A percentile compares a stretch with the other conserved stretches of the same genome.
Conservation (phyloP, 352 stramenopile species). For the Albugo laibachii region DNA sequence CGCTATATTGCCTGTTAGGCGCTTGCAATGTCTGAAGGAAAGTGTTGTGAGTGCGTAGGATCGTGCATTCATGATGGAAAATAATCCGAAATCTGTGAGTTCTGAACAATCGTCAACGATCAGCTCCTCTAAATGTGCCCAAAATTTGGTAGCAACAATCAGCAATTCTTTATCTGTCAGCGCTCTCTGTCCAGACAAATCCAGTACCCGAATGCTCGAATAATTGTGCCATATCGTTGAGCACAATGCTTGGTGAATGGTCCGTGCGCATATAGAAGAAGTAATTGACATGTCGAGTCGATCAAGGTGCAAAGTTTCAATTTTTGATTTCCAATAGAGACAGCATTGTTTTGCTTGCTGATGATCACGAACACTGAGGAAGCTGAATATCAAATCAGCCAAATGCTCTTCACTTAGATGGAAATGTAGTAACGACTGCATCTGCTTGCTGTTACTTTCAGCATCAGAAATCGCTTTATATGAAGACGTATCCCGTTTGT, state of each 20-base stretch:
- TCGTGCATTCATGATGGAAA: slow-evolving; percentile 67
- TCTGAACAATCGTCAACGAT: slow-evolving; percentile 48
- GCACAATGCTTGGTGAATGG: slow-evolving; percentile 32
- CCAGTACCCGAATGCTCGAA: slow-evolving; percentile 25
- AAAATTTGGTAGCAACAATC: slow-evolving; percentile 64
- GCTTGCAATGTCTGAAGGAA: slow-evolving; percentile 61
- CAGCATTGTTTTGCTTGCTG: slow-evolving; percentile 32
- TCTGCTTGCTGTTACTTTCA: too few species aligned
- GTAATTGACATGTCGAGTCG: slow-evolving; percentile 31
- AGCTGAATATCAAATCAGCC: slow-evolving; percentile 34
- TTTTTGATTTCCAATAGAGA: slow-evolving; percentile 33
- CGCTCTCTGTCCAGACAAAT: slow-evolving; percentile 51
- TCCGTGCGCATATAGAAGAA: slow-evolving; percentile 27
- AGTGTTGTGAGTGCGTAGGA: slow-evolving; percentile 39
- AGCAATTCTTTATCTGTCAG: slow-evolving; percentile 51
- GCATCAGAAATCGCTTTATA: too few species aligned
- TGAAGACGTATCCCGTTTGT: too few species aligned
- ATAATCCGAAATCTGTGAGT: slow-evolving; percentile 55
- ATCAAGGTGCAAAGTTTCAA: slow-evolving; percentile 48
- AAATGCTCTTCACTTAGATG: slow-evolving; percentile 14
- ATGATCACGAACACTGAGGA: slow-evolving; percentile 57
- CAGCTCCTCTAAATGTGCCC: slow-evolving; percentile 44
- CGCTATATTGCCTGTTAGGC: slow-evolving; percentile 33
- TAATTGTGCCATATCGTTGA: slow-evolving; percentile 42
- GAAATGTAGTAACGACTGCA: too few species aligned